Conservation (phyloP, 2,329 filamentous ascomycete species). For the Reticulascus tulasneorum region DNA sequence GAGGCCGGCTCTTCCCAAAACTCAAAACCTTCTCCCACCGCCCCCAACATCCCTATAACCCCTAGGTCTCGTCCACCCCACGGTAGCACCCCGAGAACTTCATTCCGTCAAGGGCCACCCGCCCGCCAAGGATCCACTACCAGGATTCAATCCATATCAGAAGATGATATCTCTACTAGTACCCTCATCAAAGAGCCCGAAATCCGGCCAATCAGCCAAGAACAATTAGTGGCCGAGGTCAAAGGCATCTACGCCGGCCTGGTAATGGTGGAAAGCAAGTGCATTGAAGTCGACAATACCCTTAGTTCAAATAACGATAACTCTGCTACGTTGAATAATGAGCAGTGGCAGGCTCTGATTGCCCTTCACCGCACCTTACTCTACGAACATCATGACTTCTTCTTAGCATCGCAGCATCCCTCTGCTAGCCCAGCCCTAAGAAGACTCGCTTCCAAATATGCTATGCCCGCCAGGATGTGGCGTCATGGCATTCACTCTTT, state of each 20-base stretch:
- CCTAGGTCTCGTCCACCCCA: no score
- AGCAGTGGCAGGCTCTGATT: slow-evolving; percentile 82
- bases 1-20: no score
- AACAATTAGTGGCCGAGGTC: slow-evolving; percentile 76
- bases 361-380: slow-evolving; percentile 75
- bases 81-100: no score
- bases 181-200: slow-evolving; percentile 45
- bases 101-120: no score
- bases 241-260: slow-evolving; percentile 79
- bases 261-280: slow-evolving; percentile 81
- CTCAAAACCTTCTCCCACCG: no score
- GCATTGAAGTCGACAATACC: slow-evolving; percentile 73
- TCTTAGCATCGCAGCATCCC: slow-evolving; percentile 83
- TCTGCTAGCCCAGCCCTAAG: slow-evolving; percentile 66
- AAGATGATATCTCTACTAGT: slow-evolving; percentile 5
- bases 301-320: slow-evolving; percentile 43
- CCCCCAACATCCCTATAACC: no score
- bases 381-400: slow-evolving; percentile 81
- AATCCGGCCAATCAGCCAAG: slow-evolving; percentile 67
- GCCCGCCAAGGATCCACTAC: no score
- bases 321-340: slow-evolving; percentile 46
- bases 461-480: slow-evolving; percentile 94
- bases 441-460: slow-evolving; percentile 72
- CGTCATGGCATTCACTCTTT: slow-evolving; percentile 85
- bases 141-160: no score